These are phyloP conservation scores for Acacia crassicarpa DNA, from an alignment of 306 rosid genomes.

Conservation along the genomic window DNA sequence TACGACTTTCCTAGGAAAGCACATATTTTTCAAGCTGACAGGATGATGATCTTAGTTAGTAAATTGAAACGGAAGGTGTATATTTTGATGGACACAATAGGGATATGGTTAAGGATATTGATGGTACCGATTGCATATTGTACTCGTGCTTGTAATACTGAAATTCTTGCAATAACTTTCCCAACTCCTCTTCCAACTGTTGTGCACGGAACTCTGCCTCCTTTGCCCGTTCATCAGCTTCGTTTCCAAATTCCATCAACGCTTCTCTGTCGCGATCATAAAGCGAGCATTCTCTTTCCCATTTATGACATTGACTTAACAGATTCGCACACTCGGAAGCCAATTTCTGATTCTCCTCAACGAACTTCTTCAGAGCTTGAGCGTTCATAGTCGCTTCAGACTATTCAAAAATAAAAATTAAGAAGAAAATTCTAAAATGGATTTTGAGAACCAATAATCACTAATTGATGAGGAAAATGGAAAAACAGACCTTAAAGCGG, in stretches of 20 bases:
- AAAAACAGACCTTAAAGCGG: conserved; percentile 51
- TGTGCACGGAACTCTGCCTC: conserved; percentile 65
- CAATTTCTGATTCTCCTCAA: conserved; percentile 77
- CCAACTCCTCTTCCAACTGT: conserved; percentile 67
- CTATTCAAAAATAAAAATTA: conserved; percentile 28
- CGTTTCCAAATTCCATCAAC: conserved; percentile 94
- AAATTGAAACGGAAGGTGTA: not conserved
- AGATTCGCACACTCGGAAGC: conserved; percentile 62
- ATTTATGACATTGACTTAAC: conserved; percentile 52
- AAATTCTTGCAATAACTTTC: conserved; percentile 53
- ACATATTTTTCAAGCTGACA: not conserved
- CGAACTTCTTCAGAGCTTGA: conserved; percentile 80
- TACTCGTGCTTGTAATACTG: conserved; percentile 38
- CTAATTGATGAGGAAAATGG: not conserved
- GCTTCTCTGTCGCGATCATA: conserved; percentile 83
- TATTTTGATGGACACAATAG: not conserved
- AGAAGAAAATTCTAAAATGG: not conserved
- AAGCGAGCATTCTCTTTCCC: conserved; percentile 75
- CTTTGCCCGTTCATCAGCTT: conserved; percentile 87
- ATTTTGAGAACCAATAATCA: not conserved
- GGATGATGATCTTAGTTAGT: not conserved
- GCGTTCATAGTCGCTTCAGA: conserved; percentile 77
- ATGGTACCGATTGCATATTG: conserved; percentile 53
- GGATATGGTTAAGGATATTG: not conserved
- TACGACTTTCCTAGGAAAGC: not conserved